Conservation (phyloP, 768 basidiomycete species). For the Favolaschia claudopus region DNA sequence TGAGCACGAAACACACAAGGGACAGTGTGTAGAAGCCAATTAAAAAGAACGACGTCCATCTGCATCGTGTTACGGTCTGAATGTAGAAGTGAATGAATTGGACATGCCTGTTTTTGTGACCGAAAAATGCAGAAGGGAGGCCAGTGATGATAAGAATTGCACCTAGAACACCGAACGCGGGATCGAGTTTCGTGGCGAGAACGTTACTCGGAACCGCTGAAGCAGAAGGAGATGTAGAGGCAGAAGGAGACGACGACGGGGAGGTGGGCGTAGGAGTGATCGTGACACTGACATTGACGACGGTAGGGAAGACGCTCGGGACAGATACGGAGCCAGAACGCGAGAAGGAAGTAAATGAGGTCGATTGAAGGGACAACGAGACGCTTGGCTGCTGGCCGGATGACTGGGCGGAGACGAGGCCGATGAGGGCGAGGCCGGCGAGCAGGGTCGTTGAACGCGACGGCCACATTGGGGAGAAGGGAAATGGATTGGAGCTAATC, state of each 20-base stretch:
- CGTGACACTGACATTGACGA: constrained; percentile 69
- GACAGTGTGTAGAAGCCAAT: constrained; percentile 91
- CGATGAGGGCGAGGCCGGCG: constrained; percentile 39
- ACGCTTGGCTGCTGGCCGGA: constrained; percentile 40
- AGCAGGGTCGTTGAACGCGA: constrained; percentile 37
- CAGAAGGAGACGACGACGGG: constrained; percentile 44
- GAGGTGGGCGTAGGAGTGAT: constrained; percentile 54
- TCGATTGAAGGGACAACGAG: constrained; percentile 64
- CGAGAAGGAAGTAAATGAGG: constrained; percentile 56
- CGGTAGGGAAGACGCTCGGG: constrained; percentile 64
- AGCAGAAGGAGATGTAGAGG: constrained; percentile 51
- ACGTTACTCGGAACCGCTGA: constrained; percentile 53
- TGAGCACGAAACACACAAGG: constrained; percentile 86
- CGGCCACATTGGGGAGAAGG: constrained; percentile 20
- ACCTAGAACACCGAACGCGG: constrained; percentile 90
- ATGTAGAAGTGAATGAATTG: neutral
- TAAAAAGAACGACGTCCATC: constrained; percentile 92
- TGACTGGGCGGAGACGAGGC: constrained; percentile 33
- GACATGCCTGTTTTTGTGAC: constrained; percentile 91
- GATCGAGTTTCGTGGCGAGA: constrained; percentile 76
- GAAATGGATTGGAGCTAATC: constrained; percentile 13
- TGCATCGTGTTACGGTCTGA: neutral
- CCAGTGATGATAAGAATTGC: constrained; percentile 90
- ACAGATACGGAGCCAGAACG: constrained; percentile 57
- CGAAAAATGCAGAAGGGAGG: constrained; percentile 88